These are phyloP conservation scores for Penicillium sp. DNA, from an alignment of 2,329 filamentous ascomycete genomes.

Conservation along the genomic window DNA sequence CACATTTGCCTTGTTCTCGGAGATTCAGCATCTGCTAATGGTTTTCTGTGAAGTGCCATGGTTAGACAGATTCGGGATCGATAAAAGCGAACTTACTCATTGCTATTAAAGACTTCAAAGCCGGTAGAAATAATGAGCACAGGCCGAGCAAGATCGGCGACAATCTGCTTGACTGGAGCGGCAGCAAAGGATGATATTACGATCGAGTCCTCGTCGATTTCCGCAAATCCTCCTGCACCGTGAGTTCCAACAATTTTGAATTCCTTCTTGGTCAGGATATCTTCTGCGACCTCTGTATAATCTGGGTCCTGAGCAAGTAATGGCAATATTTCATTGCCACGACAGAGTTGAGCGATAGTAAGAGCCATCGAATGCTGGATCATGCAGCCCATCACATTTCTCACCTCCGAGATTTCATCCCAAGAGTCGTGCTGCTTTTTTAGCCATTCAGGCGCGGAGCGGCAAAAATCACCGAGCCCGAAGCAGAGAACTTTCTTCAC, in stretches of 20 bases:
- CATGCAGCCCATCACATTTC: conserved; percentile 12
- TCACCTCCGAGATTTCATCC: conserved; percentile 11
- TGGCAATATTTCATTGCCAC: conserved; percentile 11
- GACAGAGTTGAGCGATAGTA: conserved; percentile 17
- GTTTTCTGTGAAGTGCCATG: conserved; percentile 10
- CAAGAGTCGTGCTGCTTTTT: conserved; percentile 12
- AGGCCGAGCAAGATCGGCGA: conserved; percentile 18
- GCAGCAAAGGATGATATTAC: conserved; percentile 16
- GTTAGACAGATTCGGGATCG: conserved; percentile 13
- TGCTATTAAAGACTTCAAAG: conserved; percentile 12
- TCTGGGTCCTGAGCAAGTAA: conserved; percentile 16
- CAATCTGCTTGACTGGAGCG: conserved; percentile 18
- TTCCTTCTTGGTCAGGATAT: conserved; percentile 11
- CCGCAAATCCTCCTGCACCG: conserved; percentile 16
- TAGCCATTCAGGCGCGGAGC: conserved; percentile 15
- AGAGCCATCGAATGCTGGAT: conserved; percentile 19
- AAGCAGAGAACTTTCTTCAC: conserved; percentile 18
- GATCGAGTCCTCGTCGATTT: conserved; percentile 18
- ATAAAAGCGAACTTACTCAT: conserved; percentile 15
- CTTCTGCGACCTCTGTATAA: conserved; percentile 14
- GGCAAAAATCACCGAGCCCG: conserved; percentile 19
- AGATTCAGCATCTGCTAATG: conserved; percentile 17
- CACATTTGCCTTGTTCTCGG: conserved; percentile 18
- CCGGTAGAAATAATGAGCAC: conserved; percentile 17
- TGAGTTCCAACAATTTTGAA: conserved; percentile 15